Percentiles rank a stretch among this genome's conserved stretches.
Conservation (phyloP, 108 stramenopile species). For the Stephanodiscus minutulus region DNA sequence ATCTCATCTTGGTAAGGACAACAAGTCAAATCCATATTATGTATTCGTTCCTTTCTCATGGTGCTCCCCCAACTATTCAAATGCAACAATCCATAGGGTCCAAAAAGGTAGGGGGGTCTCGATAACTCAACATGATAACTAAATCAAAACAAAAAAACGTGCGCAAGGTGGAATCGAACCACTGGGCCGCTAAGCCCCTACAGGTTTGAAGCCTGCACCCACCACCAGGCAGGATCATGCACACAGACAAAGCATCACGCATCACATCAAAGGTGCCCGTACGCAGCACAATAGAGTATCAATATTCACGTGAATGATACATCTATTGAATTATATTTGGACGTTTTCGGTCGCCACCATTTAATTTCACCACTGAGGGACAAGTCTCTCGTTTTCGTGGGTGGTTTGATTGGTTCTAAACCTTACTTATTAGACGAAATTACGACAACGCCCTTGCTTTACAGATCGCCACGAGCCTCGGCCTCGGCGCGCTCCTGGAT, state of each 20-base stretch:
- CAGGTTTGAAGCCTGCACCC: slow-evolving; percentile 87
- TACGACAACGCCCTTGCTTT: background rate
- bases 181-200: slow-evolving; percentile 82
- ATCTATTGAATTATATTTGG: background rate
- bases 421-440: slow-evolving; percentile 1
- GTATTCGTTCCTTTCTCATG: no score
- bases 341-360: slow-evolving; percentile 37
- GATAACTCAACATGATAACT: no score
- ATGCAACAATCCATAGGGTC: no score
- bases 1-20: no score
- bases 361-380: slow-evolving; percentile 25
- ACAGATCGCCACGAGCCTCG: slow-evolving; percentile 79
- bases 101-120: no score
- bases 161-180: slow-evolving; percentile 91
- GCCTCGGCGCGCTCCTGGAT: slow-evolving; percentile 94
- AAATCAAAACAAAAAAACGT: slow-evolving; percentile 46
- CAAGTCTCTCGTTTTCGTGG: slow-evolving; percentile 14
- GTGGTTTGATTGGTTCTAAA: slow-evolving; percentile 1
- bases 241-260: slow-evolving; percentile 38
- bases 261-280: background rate
- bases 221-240: slow-evolving; percentile 87
- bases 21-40: no score
- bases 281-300: background rate
- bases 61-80: no score
- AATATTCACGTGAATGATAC: background rate